Evolutionary conservation across 2,329 filamentous ascomycete genomes (phyloP), one percentile per base, ranked within the genome.

Genomic region (Fusarium coicis): DNA sequence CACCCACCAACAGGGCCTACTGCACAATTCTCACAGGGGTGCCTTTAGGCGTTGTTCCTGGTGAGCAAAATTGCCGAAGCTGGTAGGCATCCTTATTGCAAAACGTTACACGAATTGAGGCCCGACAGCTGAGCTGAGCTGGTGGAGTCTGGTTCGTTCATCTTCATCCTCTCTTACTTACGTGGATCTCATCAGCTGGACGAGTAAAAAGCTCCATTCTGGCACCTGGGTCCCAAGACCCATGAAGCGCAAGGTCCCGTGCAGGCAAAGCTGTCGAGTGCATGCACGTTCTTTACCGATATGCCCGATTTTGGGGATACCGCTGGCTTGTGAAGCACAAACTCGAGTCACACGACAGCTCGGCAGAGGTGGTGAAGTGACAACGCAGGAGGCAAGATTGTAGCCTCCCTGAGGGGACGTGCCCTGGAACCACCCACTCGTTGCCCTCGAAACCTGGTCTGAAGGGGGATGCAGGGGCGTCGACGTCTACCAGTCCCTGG

Each of bases 401-500:
- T 39, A 58, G 53, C 47, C 55, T 70, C 40, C 43, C 42, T 56
- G 58, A 52, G 49, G 53, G 44, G 50, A 60, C 36, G 28, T 56
- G 49, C 62, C 66, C 70, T 59, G 53, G 34, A 43, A 47, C 67
- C 70, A 34, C 30, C 66, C 70, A 74, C 66, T 73, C 46, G 47
- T 57, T 53, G n/a, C 34, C 56, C 55, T 70, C 39, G 52, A 59
- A 44, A 56, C 70, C 58, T 54, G 53, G 61, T 56, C 47, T 67
- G 70, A 44, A 73, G 53, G 61, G 53, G 49, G 62, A 60, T 59
- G 71, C 71, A 68, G 71, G 72, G 71, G 71, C 67, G 14, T 57
- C 37, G 37, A 28, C 30, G 43, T 52, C 66, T 58, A 46, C 66
- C 63, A 72, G 60, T 73, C 66, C 37, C 62, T 30, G 59, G 66